Conservation (phyloP, 768 basidiomycete species). For the Lactarius akahatsu region DNA sequence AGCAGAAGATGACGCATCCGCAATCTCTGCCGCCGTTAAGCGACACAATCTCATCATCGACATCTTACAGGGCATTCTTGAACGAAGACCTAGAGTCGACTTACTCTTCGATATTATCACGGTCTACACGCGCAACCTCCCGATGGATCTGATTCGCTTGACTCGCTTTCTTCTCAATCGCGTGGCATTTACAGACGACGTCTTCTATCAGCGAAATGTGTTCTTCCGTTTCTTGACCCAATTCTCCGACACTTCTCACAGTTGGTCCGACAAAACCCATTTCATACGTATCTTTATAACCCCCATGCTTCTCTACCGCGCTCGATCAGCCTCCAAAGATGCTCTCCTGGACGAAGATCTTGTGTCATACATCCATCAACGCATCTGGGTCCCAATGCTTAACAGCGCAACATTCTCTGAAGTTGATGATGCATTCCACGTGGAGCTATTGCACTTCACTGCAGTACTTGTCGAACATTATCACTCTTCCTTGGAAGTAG, state of each 20-base stretch:
- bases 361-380: slow-evolving; percentile 63
- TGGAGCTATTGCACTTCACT: slow-evolving; percentile 88
- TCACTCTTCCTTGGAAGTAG: slow-evolving; percentile 72
- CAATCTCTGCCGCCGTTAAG: slow-evolving; percentile 52
- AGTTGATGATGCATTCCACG: slow-evolving; percentile 81
- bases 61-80: slow-evolving; percentile 73
- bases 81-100: slow-evolving; percentile 75
- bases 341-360: slow-evolving; percentile 72
- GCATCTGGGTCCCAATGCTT: slow-evolving; percentile 80
- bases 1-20: slow-evolving; percentile 38
- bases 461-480: slow-evolving; percentile 86
- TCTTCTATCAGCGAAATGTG: slow-evolving; percentile 75
- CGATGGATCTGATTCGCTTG: slow-evolving; percentile 75
- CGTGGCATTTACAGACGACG: slow-evolving; percentile 70
- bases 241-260: slow-evolving; percentile 64
- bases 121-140: slow-evolving; percentile 74
- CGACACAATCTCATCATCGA: slow-evolving; percentile 65
- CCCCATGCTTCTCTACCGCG: slow-evolving; percentile 80
- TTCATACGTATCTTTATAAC: slow-evolving; percentile 84
- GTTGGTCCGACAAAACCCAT: slow-evolving; percentile 75
- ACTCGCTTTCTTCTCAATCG: slow-evolving; percentile 86
- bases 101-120: slow-evolving; percentile 85
- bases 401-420: slow-evolving; percentile 51
- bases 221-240: slow-evolving; percentile 82
- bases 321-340: slow-evolving; percentile 50